Conservation (phyloP, 75 land plant species). For the Picea glauca region DNA sequence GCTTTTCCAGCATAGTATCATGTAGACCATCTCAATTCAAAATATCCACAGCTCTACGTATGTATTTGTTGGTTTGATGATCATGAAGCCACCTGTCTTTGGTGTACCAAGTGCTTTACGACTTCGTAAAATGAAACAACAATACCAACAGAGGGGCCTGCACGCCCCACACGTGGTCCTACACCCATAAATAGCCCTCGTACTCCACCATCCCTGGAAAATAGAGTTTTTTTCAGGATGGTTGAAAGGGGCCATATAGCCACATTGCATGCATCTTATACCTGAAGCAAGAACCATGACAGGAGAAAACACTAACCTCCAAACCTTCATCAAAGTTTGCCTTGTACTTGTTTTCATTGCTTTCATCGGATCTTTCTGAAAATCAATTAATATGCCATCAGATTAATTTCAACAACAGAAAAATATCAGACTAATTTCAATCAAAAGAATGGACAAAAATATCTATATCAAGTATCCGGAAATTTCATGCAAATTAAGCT, state of each 20-base stretch:
- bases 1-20: too few species aligned
- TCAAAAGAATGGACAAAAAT: background rate
- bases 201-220: conserved; percentile 76
- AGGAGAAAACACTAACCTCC: conserved; percentile 56
- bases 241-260: background rate
- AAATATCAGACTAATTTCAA: background rate
- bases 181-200: conserved; percentile 78
- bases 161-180: conserved; percentile 89
- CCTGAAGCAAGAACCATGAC: background rate
- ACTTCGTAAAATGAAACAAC: conserved; percentile 96
- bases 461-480: background rate
- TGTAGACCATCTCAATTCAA: too few species aligned
- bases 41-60: too few species aligned
- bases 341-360: conserved; percentile 60
- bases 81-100: too few species aligned
- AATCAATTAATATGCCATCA: background rate
- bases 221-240: background rate
- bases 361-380: conserved; percentile 76
- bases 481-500: background rate
- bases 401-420: background rate
- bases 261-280: background rate
- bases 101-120: conserved; percentile 52
- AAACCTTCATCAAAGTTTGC: conserved; percentile 57
- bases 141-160: conserved; percentile 93
- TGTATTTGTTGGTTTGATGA: too few species aligned